phyloP scores from a whole-genome alignment of 345 rosid species.

The Sonneratia alba region DNA sequence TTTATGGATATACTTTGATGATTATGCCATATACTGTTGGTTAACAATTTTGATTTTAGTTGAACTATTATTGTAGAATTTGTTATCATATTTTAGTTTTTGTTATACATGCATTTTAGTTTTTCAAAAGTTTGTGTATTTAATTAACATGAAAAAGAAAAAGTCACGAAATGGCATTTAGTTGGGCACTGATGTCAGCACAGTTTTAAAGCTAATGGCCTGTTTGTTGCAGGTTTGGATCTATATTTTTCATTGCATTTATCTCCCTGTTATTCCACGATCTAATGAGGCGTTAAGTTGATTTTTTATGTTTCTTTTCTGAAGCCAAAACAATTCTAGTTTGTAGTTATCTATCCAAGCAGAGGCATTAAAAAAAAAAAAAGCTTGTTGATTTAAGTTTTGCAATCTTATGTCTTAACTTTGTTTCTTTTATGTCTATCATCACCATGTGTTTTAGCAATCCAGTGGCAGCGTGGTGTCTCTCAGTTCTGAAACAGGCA shows the following conservation, averaged over 20 bases:
- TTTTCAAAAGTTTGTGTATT: neutral
- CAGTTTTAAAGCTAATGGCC: neutral
- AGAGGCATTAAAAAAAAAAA: neutral
- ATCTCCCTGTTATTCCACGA: neutral
- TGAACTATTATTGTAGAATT: no score
- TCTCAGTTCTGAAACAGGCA: conserved; percentile 62
- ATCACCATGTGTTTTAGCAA: conserved; percentile 29
- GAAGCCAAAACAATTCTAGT: neutral
- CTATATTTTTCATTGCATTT: neutral
- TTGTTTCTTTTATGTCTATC: conserved; percentile 3
- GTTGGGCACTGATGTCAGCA: neutral
- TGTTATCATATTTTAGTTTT: neutral
- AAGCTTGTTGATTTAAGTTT: neutral
- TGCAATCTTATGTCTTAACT: neutral
- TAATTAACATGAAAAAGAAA: neutral
- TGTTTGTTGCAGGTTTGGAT: neutral
- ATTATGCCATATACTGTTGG: no score
- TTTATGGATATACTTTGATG: no score
- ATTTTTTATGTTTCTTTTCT: neutral
- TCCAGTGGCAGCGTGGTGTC: conserved; percentile 32
- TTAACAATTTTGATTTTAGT: no score
- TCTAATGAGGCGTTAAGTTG: neutral
- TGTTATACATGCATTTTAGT: neutral
- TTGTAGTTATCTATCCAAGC: neutral
- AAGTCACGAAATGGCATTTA: neutral